Base-by-base conservation (phyloP, 129 eudicot genomes). In the Flaveria bidentis region DNA sequence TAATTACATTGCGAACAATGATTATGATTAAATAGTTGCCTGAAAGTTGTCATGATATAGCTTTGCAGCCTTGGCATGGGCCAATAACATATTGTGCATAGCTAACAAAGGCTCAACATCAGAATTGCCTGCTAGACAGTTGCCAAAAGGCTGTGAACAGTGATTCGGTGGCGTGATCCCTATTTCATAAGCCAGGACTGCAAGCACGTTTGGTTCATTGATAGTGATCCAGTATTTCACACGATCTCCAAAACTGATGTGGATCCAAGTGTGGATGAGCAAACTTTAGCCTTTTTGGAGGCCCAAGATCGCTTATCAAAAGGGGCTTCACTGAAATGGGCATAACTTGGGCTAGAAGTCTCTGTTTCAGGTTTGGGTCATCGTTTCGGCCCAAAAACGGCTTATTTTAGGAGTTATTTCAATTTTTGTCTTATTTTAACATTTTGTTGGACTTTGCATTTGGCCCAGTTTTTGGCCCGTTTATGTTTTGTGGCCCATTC, bases 181-280 rank as follows among this genome's bases (percentile, higher is more conserved):
- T 44, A 1, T 42, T 51, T 49, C 76, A 16, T 88, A 89, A 6
- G 65, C 90, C 63, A 74, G 17, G 67, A 63, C 78, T 4, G 88
- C 6, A 33, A 67, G 55, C 16, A 89, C 30, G 65, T 94, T 91
- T 9, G 99, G 99, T 69, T 94, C 94, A 23, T 91, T 94, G 72
- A 94, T 84, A 0, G 97, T 89, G 18, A 69, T 57, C 99, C 97
- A 94, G 63, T 94, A 76, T 84, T 86, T 94, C 57, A 94, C 97
- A 20, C 97, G 87, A 67, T 94, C 94, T 57, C 88, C 96, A 76
- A 91, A 94, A 69, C 85, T n/a, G n/a, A n/a, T n/a, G n/a, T n/a
- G n/a, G n/a, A n/a, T n/a, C n/a, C n/a, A n/a, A n/a, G n/a, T n/a
- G n/a, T n/a, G n/a, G n/a, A n/a, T n/a, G n/a, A n/a, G n/a, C n/a